Evolutionary conservation across 1,284 basidiomycete species (phyloP), one percentile per base, ranked within the genome.

Genomic region (Clitocybe nebularis): DNA sequence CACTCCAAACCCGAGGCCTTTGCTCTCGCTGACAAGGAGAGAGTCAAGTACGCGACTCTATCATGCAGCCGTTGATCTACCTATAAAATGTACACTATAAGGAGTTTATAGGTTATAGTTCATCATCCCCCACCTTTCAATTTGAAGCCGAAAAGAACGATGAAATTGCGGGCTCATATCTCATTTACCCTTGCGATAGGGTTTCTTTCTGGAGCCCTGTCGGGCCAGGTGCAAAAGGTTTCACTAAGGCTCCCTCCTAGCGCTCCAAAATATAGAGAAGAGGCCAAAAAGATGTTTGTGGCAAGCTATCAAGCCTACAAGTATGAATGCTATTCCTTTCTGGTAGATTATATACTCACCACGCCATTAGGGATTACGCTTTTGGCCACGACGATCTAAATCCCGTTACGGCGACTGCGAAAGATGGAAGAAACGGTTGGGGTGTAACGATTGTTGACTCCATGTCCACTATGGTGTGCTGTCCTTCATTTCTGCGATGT

Each of bases 381-480:
- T 82, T 71, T 56, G 76, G 78, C 2, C 79, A 84, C 50, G 84
- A 86, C 43, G 75, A 84, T 43, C 59, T 86, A 16, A 62, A 64
- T 4, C 83, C 81, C 0, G 50, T 81, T 5, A 70, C 64, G 13
- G 50, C 70, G 53, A 62, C 68, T 66, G 46, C 33, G 57, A 47
- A 23, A 21, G 23, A 39, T 14, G 38, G 25, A 14, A 39, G 36
- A n/a, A 19, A 3, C 4, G 16, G 4, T 17, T 28, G 40, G 68
- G 83, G 81, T 20, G 82, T 83, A 13, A 67, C 76, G 8, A 78
- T 85, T 33, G 70, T 77, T 9, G 84, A 87, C 52, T 76, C 74
- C 0, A 61, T 87, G 67, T 61, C 63, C 30, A 85, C 84, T 0
- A 74, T 85, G 74, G 80, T 81, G 26, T 11, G 14, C 49, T 33